Base-by-base conservation (phyloP, 257 asterid genomes). In the Scutellaria minor region DNA sequence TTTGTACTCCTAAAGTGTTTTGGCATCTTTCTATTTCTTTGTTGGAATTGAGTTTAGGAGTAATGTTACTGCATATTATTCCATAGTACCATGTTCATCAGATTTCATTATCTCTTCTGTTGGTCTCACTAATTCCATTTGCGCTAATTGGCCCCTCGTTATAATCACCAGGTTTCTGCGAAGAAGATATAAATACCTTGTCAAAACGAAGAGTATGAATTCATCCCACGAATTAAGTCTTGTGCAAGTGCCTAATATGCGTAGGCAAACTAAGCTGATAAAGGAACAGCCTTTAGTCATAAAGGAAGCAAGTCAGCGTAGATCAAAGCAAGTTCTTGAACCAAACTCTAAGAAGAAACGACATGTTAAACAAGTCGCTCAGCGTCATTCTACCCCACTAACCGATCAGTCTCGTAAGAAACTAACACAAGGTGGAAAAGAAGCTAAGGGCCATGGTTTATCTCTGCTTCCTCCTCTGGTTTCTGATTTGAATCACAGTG, bases 131-230 rank as follows among this genome's bases (percentile, higher is more conserved):
- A 9, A 18, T 53, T 74, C 53, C 37, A 12, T 37, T 41, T 56
- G 37, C 9, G 14, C 73, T 64, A 10, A 69, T 64, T 50, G 24
- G 13, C 18, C 24, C 64, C 15, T 57, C 39, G 20, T 6, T 57
- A 39, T 64, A 7, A 58, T 66, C 39, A 37, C 39, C 83, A 93
- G 98, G 75, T 92, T 89, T 76, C 77, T 93, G 50, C 82, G 86
- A 2, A 79, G 42, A 80, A 87, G 96, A 50, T 66, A 68, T 66
- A 80, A 77, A 5, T 82, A 78, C 86, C 91, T 90, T 6, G 50
- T 75, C 71, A 61, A 78, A 66, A 52, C 79, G 13, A 89, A 80
- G 79, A 71, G 80, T 24, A 45, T 54, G 54, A 64, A 41, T 56
- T 47, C 56, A 6, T 54, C 68, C 11, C 83, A 64, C 68, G 90